phyloP scores from a whole-genome alignment of 2,329 filamentous ascomycete genomes.

The Alternaria triticina region DNA sequence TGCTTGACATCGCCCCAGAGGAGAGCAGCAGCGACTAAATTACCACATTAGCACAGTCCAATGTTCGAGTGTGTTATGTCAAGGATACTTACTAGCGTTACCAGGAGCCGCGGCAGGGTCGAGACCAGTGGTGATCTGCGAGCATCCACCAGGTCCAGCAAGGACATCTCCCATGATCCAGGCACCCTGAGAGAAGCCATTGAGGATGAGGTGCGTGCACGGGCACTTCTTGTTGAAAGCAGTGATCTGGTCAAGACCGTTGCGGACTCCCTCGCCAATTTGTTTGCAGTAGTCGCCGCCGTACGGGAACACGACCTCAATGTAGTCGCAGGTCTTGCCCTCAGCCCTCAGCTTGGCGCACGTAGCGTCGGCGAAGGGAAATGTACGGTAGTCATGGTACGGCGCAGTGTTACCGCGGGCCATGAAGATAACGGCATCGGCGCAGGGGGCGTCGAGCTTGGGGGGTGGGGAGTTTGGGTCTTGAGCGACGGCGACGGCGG shows the following conservation, averaged over 20 bases:
- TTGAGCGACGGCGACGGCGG: slow-evolving; percentile 40
- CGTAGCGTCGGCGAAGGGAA: slow-evolving; percentile 27
- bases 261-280: slow-evolving; percentile 26
- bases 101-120: slow-evolving; percentile 27
- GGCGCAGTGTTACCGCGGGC: slow-evolving; percentile 32
- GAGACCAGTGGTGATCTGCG: slow-evolving; percentile 23
- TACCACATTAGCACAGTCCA: slow-evolving; percentile 24
- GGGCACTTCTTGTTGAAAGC: slow-evolving; percentile 62
- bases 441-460: slow-evolving; percentile 32
- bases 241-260: slow-evolving; percentile 54
- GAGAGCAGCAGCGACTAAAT: slow-evolving; percentile 32
- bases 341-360: slow-evolving; percentile 29
- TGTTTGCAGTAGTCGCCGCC: slow-evolving; percentile 25
- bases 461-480: slow-evolving; percentile 19
- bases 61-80: slow-evolving; percentile 20
- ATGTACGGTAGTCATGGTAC: slow-evolving; percentile 31
- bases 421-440: slow-evolving; percentile 30
- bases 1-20: slow-evolving; percentile 33
- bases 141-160: slow-evolving; percentile 53
- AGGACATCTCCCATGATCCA: slow-evolving; percentile 66
- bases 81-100: slow-evolving; percentile 31
- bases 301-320: slow-evolving; percentile 26
- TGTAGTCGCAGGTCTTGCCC: slow-evolving; percentile 34
- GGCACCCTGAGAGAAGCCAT: slow-evolving; percentile 66
- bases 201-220: slow-evolving; percentile 61